Base-by-base conservation (phyloP, 2,329 filamentous ascomycete genomes). In the Chlorencoelia australis region DNA sequence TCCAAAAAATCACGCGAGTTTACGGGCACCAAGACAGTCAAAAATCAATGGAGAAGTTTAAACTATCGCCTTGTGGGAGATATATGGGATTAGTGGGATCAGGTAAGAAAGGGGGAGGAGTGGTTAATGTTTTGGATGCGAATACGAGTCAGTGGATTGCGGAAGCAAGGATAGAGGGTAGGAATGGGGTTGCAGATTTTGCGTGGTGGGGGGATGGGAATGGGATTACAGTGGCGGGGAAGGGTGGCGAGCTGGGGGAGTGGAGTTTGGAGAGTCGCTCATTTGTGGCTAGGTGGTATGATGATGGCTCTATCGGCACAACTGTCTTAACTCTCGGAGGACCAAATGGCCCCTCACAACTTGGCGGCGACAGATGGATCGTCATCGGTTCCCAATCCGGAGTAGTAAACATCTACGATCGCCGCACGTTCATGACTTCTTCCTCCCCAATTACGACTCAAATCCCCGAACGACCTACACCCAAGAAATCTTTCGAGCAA, bases 341-440 rank as follows among this genome's bases (percentile, higher is more conserved):
- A 1, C 67, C 68, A 18, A 67, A 67, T 53, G 72, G 61, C 46
- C 72, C 78, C 7, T 54, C 56, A 4, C 61, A 62, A 29, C 64
- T 88, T 4, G 89, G 88, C 17, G 79, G 79, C 4, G 84, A 94
- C 60, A 71, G 84, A 40, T 98, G 88, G 87, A 75, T 95, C 10
- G 87, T 84, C 1, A 67, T 95, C 28, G 91, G 91, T 8, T 88
- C 82, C 40, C 82, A 75, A 45, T 87, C 77, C 43, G 91, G 91
- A 41, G 83, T 98, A 40, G 77, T 93, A 39, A 96, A 96, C 59
- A 70, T 98, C 43, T 98, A 98, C 64, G 86, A 96, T 56, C 80
- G 91, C 4, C 63, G 25, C 54, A 54, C 20, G 50, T 65, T 33
- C 59, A 58, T 43, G 50, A 10, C 21, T 11, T 24, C 22, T 25